Evolutionary conservation across 805 yeast species (phyloP).

Genomic region (Zygosaccharomyces rouxii): DNA sequence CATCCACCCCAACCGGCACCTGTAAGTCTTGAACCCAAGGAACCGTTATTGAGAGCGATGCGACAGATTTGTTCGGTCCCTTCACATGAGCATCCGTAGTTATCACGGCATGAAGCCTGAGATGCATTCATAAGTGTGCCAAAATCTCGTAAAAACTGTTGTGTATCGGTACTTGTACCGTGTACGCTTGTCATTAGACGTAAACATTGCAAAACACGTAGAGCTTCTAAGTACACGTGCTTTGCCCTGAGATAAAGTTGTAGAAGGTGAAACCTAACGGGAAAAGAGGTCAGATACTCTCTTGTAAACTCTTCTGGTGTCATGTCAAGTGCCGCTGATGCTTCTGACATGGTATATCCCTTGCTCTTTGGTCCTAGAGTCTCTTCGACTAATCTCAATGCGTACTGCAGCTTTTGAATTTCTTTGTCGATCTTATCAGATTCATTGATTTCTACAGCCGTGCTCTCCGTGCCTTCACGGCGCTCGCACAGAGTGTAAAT

Average conservation of each 20-base stretch:
- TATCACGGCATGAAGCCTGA: conserved; percentile 47
- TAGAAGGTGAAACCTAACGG: conserved; percentile 53
- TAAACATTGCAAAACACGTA: conserved; percentile 51
- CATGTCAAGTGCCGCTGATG: conserved; percentile 41
- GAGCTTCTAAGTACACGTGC: conserved; percentile 60
- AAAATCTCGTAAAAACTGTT: conserved; percentile 39
- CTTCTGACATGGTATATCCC: conserved; percentile 50
- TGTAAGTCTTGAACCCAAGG: conserved; percentile 65
- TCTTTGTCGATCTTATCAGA: conserved; percentile 43
- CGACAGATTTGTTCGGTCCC: conserved; percentile 50
- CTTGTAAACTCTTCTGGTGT: conserved; percentile 41
- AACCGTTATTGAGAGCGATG: conserved; percentile 52
- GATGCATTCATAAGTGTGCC: conserved; percentile 58
- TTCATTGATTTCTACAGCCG: neutral
- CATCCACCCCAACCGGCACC: conserved; percentile 83
- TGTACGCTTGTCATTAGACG: conserved; percentile 34
- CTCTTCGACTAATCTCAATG: conserved; percentile 44
- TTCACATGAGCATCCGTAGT: conserved; percentile 52
- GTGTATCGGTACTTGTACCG: conserved; percentile 19
- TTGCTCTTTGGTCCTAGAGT: conserved; percentile 37
- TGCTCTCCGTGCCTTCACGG: conserved; percentile 14
- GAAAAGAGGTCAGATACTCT: conserved; percentile 47
- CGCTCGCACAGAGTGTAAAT: conserved; percentile 45
- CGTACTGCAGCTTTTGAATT: conserved; percentile 36
- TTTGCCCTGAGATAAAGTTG: conserved; percentile 54